Percentiles rank a stretch among this genome's conserved stretches.
These are phyloP conservation scores for Macrophomina phaseolina DNA, from an alignment of 2,329 filamentous ascomycete genomes.

Conservation along the genomic window DNA sequence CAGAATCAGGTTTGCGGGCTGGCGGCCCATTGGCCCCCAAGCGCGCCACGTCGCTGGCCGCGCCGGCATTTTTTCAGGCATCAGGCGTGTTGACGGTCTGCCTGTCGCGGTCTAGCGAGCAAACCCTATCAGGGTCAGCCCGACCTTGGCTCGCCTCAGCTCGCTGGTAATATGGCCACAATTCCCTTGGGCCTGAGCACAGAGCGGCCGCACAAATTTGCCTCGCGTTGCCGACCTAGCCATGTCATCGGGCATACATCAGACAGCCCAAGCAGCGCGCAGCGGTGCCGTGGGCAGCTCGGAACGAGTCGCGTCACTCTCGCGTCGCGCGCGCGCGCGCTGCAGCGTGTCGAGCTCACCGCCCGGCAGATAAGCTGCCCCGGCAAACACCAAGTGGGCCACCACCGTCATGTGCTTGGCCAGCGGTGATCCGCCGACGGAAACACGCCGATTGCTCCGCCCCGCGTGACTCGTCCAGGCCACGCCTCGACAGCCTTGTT, in stretches of 20 bases:
- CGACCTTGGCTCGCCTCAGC: background rate
- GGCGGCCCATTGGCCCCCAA: slow-evolving; percentile 1
- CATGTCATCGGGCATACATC: slow-evolving; percentile 3
- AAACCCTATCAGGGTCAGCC: slow-evolving; percentile 9
- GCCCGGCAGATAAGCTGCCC: slow-evolving; percentile 23
- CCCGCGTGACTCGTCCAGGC: slow-evolving; percentile 10
- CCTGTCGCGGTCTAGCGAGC: slow-evolving; percentile 3
- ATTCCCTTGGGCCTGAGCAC: background rate
- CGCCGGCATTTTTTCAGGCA: slow-evolving; percentile 14
- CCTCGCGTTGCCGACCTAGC: background rate
- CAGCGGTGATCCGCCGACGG: slow-evolving; percentile 1
- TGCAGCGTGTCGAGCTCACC: background rate
- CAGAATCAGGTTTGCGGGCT: background rate
- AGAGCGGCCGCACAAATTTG: background rate
- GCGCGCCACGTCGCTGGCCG: slow-evolving; percentile 8
- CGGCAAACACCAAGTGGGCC: slow-evolving; percentile 19
- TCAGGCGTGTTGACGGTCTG: slow-evolving; percentile 5
- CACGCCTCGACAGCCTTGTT: slow-evolving; percentile 1
- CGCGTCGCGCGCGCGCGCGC: background rate
- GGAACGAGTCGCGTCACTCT: slow-evolving; percentile 1
- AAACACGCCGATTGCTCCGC: slow-evolving; percentile 18
- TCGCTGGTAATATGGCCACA: slow-evolving; percentile 1
- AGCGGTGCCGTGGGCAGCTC: background rate
- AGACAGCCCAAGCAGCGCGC: background rate
- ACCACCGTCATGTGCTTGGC: slow-evolving; percentile 5